phyloP scores from a whole-genome alignment of 257 asterid species.

The Fraxinus anomala region DNA sequence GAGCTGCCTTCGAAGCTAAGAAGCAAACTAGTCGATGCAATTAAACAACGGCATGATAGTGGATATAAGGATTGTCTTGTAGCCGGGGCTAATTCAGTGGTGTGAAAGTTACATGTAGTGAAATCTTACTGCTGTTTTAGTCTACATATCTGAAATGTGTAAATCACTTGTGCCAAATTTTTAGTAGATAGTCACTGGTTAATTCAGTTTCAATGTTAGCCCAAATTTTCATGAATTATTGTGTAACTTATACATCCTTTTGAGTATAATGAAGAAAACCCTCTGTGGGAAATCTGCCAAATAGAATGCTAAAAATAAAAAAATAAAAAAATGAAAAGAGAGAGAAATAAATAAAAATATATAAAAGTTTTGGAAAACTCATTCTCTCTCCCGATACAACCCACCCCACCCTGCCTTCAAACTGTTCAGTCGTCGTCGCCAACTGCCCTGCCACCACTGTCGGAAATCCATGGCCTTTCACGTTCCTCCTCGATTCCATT shows the following conservation, averaged over 20 bases:
- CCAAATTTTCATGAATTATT: neutral
- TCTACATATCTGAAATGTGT: conserved; percentile 12
- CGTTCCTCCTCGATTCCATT: no score
- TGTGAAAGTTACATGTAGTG: conserved; percentile 9
- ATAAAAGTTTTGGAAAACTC: no score
- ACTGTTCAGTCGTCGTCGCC: no score
- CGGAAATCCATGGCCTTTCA: no score
- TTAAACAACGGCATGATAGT: conserved; percentile 35
- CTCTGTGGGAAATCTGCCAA: neutral
- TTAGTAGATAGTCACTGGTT: conserved; percentile 1
- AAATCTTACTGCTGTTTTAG: conserved; percentile 31
- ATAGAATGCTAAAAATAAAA: no score
- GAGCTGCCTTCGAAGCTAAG: conserved; percentile 86
- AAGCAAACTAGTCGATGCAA: conserved; percentile 87
- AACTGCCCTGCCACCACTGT: no score
- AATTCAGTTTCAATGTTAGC: neutral
- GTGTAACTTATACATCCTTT: neutral
- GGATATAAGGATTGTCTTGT: conserved; percentile 16
- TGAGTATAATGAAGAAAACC: neutral
- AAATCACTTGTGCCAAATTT: neutral
- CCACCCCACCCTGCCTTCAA: no score
- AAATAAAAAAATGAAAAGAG: no score
- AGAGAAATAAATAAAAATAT: no score
- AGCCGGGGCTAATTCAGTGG: neutral
- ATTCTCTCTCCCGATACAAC: no score